Percentiles rank a stretch among this genome's conserved stretches.
Conservation (phyloP, 345 rosid species). For the Pistacia vera region DNA sequence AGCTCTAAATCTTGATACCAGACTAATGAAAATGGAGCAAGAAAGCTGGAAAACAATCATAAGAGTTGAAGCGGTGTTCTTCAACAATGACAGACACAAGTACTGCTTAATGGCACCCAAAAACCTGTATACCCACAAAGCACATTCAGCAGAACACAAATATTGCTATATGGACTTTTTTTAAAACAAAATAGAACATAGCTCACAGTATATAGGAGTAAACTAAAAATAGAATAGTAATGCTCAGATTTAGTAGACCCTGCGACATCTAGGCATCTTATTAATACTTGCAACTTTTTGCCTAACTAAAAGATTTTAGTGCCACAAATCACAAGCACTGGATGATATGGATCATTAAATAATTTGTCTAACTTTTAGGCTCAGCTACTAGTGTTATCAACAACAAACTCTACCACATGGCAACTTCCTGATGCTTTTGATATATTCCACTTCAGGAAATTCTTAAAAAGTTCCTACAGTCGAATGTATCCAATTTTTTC, state of each 20-base stretch:
- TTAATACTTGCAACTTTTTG: neutral
- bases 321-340: no score
- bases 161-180: constrained; percentile 4
- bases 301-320: neutral
- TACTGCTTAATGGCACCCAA: constrained; percentile 99
- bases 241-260: neutral
- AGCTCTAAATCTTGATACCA: constrained; percentile 96
- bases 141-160: constrained; percentile 12
- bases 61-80: constrained; percentile 94
- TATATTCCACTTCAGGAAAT: neutral
- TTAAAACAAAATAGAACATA: neutral
- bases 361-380: no score
- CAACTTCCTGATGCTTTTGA: neutral
- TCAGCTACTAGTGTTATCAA: neutral
- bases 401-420: neutral
- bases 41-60: constrained; percentile 99
- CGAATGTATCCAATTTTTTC: neutral
- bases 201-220: neutral
- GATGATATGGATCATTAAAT: no score
- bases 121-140: constrained; percentile 67
- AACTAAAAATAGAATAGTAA: neutral
- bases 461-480: neutral
- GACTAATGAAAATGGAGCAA: constrained; percentile 98
- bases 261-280: neutral
- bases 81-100: constrained; percentile 87